Base-by-base conservation (phyloP, 805 yeast species). In the Ogataea sp. region DNA sequence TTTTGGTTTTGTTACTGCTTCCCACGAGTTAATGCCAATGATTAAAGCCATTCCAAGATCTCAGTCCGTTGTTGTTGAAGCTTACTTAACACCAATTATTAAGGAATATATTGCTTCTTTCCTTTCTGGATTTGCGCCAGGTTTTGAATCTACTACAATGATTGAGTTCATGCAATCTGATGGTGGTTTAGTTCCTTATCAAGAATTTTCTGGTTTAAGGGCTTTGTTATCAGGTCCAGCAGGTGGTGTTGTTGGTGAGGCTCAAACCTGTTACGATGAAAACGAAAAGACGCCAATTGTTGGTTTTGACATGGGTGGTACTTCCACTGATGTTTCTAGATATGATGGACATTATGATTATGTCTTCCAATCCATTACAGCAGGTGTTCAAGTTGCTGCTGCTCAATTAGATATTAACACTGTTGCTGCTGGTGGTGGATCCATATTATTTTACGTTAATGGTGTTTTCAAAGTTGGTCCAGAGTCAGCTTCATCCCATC, bases 391-490 rank as follows among this genome's bases (percentile, higher is more conserved):
- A 32, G 52, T 61, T 28, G 59, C 59, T 8, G 59, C 60, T 28
- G 64, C 65, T 3, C 67, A 61, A 41, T 44, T 61, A 17, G 59
- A 55, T 37, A 55, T 55, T 38, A 50, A 49, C 41, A 56, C 61
- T 11, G 61, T 56, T 24, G 61, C 61, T 28, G 61, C 61, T 23
- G 61, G 61, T 27, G 61, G 55, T 41, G 42, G 53, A 24, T 41
- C 46, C 3, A 73, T 76, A 34, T 53, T 82, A 35, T 65, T 66
- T 39, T 81, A 80, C 74, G 69, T 71, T 46, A 79, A 79, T 51
- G 86, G 86, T 3, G 59, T 81, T 21, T 83, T 83, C 51, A 73
- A 68, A 5, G 94, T 84, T 6, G 95, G 95, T 2, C 95, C 95
- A 0, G 88, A 81, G 47, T 77, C 86, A 40, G 93, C 93, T 6